Percentiles rank a stretch among this genome's conserved stretches.
phyloP scores from a whole-genome alignment of 1,284 basidiomycete genomes.

The Leccinum subfulvum region DNA sequence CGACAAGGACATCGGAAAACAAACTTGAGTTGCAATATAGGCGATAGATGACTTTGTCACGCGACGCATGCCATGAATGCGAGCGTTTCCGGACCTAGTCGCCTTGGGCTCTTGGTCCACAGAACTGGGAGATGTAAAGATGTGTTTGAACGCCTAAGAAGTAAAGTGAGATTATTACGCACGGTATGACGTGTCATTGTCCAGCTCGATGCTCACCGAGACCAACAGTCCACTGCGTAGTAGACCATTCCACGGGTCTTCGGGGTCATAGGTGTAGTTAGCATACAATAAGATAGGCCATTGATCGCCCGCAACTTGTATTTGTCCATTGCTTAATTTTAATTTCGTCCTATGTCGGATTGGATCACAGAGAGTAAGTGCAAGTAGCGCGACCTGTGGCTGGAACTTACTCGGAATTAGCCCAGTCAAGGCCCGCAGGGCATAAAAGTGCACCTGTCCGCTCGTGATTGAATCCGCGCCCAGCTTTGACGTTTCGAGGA shows the following conservation, averaged over 20 bases:
- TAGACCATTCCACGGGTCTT: background rate
- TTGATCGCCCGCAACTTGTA: background rate
- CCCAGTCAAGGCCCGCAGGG: no score
- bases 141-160: background rate
- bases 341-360: no score
- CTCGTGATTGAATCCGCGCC: no score
- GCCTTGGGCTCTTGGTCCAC: background rate
- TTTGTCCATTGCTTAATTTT: no score
- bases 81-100: background rate
- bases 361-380: no score
- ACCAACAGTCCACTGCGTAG: background rate
- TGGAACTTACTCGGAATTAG: no score
- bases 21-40: background rate
- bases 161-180: no score
- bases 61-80: background rate
- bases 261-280: background rate
- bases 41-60: background rate
- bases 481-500: no score
- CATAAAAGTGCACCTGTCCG: no score
- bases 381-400: no score
- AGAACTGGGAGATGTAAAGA: background rate
- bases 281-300: background rate
- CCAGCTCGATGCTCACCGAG: no score
- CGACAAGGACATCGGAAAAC: background rate
- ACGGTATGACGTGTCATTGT: no score